These are phyloP conservation scores for Tilletia indica DNA, from an alignment of 1,284 basidiomycete species.

Conservation along the genomic window DNA sequence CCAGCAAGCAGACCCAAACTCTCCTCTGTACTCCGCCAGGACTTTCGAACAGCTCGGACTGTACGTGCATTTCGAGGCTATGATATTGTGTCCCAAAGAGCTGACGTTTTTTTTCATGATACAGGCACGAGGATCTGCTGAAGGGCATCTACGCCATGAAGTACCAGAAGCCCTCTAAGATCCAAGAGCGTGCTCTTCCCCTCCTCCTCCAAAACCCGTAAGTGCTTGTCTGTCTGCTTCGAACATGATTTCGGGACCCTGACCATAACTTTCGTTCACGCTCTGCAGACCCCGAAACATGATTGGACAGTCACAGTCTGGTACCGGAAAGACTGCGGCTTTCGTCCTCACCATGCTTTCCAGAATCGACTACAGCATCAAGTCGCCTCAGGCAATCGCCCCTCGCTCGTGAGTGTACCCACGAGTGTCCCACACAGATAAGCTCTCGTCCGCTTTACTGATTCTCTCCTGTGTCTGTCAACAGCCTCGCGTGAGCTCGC, in stretches of 20 bases:
- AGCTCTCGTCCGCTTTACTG: too few species aligned
- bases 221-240: slow-evolving; percentile 46
- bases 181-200: slow-evolving; percentile 94
- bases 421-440: too few species aligned
- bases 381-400: slow-evolving; percentile 69
- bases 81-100: background rate
- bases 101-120: background rate
- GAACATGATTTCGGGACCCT: background rate
- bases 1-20: slow-evolving; percentile 93
- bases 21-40: slow-evolving; percentile 88
- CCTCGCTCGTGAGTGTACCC: slow-evolving; percentile 31
- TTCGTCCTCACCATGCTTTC: slow-evolving; percentile 97
- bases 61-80: slow-evolving; percentile 4
- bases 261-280: slow-evolving; percentile 12
- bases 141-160: slow-evolving; percentile 97
- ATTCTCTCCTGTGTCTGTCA: too few species aligned
- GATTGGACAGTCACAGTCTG: slow-evolving; percentile 99
- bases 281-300: slow-evolving; percentile 69
- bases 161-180: slow-evolving; percentile 97
- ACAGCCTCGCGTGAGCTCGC: slow-evolving; percentile 92
- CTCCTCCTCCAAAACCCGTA: slow-evolving; percentile 87
- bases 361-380: slow-evolving; percentile 78
- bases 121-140: slow-evolving; percentile 72
- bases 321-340: slow-evolving; percentile 97
- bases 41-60: slow-evolving; percentile 71